Evolutionary conservation across 192 early-diverging fungal genomes (phyloP).

Genomic region (Backusella circina): DNA sequence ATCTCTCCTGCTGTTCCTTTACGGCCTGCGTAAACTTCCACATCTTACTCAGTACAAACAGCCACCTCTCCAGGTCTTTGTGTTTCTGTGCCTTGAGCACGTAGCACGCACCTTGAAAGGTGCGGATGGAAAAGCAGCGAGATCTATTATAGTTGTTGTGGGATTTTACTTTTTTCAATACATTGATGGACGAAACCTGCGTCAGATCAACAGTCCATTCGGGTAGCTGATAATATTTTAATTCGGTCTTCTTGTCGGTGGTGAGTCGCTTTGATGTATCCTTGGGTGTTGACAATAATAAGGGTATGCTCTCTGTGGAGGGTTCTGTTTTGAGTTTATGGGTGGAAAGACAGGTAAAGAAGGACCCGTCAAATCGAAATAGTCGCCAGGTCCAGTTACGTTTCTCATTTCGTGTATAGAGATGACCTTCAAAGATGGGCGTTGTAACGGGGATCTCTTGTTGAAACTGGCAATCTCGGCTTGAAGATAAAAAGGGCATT

Average conservation of each 20-base stretch:
- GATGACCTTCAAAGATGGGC: slow-evolving; percentile 37
- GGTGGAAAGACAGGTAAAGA: slow-evolving; percentile 31
- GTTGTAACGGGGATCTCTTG: slow-evolving; percentile 27
- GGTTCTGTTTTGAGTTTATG: slow-evolving; percentile 24
- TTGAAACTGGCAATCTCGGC: slow-evolving; percentile 7
- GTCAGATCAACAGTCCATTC: slow-evolving; percentile 32
- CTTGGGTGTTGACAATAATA: slow-evolving; percentile 27
- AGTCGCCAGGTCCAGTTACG: slow-evolving; percentile 34
- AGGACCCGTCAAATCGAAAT: slow-evolving; percentile 36
- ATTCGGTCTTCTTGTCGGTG: not conserved
- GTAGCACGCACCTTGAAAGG: slow-evolving; percentile 18
- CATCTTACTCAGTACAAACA: slow-evolving; percentile 37
- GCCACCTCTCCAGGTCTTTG: slow-evolving; percentile 37
- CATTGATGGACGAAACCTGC: slow-evolving; percentile 23
- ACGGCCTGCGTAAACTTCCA: slow-evolving; percentile 26
- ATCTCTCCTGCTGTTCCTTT: not conserved
- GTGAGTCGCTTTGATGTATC: slow-evolving; percentile 9
- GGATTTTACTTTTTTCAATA: slow-evolving; percentile 17
- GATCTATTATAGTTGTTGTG: not conserved
- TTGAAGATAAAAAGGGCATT: slow-evolving; percentile 8
- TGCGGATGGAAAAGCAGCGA: slow-evolving; percentile 28
- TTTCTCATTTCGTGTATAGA: slow-evolving; percentile 28
- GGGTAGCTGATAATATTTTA: slow-evolving; percentile 34
- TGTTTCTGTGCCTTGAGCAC: slow-evolving; percentile 35
- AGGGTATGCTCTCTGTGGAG: slow-evolving; percentile 10